A percentile compares a stretch with the other conserved stretches of the same genome.
Conservation (phyloP, 2,329 filamentous ascomycete genomes). For the Pseudogymnoascus sp. region DNA sequence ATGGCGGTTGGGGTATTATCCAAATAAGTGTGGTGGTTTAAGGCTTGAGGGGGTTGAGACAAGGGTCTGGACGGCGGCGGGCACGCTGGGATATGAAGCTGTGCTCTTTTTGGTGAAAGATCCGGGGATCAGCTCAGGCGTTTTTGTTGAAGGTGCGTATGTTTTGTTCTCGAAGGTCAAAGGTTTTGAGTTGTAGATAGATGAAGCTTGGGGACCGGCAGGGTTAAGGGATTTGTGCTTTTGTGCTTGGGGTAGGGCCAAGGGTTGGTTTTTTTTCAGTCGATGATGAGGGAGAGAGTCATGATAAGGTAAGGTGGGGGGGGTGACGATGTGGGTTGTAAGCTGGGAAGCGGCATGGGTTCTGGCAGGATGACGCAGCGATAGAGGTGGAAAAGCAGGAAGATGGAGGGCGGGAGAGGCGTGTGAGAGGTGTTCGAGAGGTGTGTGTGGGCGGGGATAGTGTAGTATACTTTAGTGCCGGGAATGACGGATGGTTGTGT, state of each 20-base stretch:
- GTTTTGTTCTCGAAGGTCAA: neutral
- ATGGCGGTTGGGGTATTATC: constrained; percentile 9
- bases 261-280: constrained; percentile 1
- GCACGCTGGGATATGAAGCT: constrained; percentile 5
- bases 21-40: neutral
- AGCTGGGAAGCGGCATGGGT: constrained; percentile 2
- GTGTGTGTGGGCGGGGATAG: neutral
- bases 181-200: neutral
- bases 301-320: constrained; percentile 2
- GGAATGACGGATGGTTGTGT: constrained; percentile 3
- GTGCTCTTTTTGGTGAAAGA: constrained; percentile 2
- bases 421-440: neutral
- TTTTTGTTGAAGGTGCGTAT: neutral
- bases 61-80: neutral
- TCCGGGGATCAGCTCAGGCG: neutral
- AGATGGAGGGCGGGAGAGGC: neutral
- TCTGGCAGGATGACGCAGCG: constrained; percentile 4
- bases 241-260: constrained; percentile 3
- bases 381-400: neutral
- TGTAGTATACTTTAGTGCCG: neutral
- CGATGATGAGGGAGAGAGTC: constrained; percentile 6
- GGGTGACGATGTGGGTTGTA: neutral
- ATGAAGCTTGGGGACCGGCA: neutral
- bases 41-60: neutral
- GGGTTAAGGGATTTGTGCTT: constrained; percentile 6